These are phyloP conservation scores for Licmophora abbreviata DNA, from an alignment of 108 stramenopile species.

Conservation along the genomic window DNA sequence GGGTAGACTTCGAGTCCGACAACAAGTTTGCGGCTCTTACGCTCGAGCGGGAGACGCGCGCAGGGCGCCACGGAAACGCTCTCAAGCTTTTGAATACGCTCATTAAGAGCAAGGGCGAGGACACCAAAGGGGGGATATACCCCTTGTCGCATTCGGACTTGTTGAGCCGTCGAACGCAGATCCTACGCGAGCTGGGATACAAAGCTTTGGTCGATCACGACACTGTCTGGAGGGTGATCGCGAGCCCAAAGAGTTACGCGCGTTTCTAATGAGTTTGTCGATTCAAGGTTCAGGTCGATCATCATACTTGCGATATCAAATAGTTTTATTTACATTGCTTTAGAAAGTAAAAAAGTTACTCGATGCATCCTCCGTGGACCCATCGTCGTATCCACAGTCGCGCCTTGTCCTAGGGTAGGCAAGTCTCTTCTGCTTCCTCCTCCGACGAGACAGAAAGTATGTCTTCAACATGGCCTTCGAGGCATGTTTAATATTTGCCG, in stretches of 20 bases:
- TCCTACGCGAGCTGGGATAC: constrained; percentile 22
- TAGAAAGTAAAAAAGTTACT: no score
- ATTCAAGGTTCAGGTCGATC: no score
- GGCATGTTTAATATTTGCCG: no score
- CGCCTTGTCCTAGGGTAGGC: no score
- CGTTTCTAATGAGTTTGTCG: constrained; percentile 12
- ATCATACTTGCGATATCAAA: no score
- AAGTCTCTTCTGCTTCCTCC: no score
- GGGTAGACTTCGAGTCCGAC: constrained; percentile 29
- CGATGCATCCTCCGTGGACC: no score
- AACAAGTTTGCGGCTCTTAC: constrained; percentile 25
- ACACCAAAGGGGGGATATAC: constrained; percentile 23
- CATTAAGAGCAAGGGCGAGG: constrained; percentile 27
- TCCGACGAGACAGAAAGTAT: no score
- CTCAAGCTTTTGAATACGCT: constrained; percentile 33
- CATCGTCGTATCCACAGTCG: no score
- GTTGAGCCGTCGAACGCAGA: constrained; percentile 12
- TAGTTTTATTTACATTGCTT: no score
- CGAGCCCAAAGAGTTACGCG: constrained; percentile 15
- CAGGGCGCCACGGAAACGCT: constrained; percentile 14
- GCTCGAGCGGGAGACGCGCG: constrained; percentile 21
- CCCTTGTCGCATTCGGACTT: constrained; percentile 24
- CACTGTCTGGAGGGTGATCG: constrained; percentile 10
- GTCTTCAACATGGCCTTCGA: no score
- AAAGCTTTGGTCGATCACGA: constrained; percentile 16